A percentile compares a stretch with the other conserved stretches of the same genome.
Conservation (phyloP, 225 moss, liverwort and hornwort genomes). For the Pseudisothecium myosuroides region DNA sequence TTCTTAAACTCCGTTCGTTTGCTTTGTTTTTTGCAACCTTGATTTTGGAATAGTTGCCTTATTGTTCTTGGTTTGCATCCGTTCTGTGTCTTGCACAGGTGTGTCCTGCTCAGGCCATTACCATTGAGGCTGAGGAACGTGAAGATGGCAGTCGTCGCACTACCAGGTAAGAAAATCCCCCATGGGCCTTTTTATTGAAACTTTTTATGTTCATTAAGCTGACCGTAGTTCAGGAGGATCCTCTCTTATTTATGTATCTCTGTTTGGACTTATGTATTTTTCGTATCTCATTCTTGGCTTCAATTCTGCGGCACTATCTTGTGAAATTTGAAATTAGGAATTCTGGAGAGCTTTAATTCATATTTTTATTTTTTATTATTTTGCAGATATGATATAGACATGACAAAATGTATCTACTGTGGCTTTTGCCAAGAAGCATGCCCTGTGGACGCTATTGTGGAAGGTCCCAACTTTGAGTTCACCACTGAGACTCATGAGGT, state of each 20-base stretch:
- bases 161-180: constrained; percentile 11
- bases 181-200: neutral
- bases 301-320: neutral
- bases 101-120: constrained; percentile 90
- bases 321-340: neutral
- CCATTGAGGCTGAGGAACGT: constrained; percentile 78
- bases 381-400: constrained; percentile 88
- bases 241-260: neutral
- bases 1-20: neutral
- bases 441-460: constrained; percentile 90
- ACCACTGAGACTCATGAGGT: constrained; percentile 92
- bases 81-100: constrained; percentile 26
- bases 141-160: constrained; percentile 93
- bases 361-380: neutral
- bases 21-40: neutral
- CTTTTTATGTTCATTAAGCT: neutral
- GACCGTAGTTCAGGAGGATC: neutral
- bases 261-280: neutral
- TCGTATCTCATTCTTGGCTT: neutral
- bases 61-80: neutral
- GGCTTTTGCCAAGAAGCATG: constrained; percentile 97
- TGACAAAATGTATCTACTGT: constrained; percentile 96
- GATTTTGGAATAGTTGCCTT: neutral
- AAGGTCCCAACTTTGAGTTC: constrained; percentile 93
- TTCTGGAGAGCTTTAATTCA: neutral